These are phyloP conservation scores for Endoconidiophora laricicola DNA, from an alignment of 2,329 filamentous ascomycete genomes.

Conservation along the genomic window DNA sequence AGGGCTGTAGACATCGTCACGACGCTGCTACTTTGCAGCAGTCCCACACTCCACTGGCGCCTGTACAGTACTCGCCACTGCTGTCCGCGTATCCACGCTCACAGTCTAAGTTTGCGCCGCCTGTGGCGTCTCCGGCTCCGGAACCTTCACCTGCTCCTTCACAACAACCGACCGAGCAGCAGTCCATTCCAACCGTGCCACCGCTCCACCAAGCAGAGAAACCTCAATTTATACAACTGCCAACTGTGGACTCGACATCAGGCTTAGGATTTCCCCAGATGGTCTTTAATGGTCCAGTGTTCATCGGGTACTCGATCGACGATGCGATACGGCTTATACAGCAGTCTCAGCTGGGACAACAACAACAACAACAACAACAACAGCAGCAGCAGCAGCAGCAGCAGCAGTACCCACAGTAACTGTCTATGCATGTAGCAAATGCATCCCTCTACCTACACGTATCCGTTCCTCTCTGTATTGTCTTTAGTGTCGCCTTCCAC, in stretches of 20 bases:
- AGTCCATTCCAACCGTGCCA: neutral
- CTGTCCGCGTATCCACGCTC: no score
- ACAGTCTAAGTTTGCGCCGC: no score
- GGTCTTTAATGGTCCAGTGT: constrained; percentile 84
- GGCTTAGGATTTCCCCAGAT: constrained; percentile 38
- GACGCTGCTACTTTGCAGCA: no score
- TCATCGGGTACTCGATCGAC: constrained; percentile 77
- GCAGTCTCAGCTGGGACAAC: constrained; percentile 26
- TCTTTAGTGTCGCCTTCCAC: constrained; percentile 6
- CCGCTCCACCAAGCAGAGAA: neutral
- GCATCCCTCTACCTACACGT: neutral
- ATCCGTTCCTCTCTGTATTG: neutral
- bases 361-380: neutral
- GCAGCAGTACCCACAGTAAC: neutral
- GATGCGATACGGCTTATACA: constrained; percentile 65
- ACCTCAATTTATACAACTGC: neutral
- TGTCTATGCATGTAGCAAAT: no score
- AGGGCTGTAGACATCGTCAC: neutral
- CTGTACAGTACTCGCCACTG: no score
- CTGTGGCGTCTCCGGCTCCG: no score
- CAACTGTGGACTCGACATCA: neutral
- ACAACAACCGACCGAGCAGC: neutral
- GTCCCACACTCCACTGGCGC: no score
- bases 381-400: neutral
- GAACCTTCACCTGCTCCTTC: neutral